phyloP scores from a whole-genome alignment of 1,139 yeast species.

The Taiozyma sp. region DNA sequence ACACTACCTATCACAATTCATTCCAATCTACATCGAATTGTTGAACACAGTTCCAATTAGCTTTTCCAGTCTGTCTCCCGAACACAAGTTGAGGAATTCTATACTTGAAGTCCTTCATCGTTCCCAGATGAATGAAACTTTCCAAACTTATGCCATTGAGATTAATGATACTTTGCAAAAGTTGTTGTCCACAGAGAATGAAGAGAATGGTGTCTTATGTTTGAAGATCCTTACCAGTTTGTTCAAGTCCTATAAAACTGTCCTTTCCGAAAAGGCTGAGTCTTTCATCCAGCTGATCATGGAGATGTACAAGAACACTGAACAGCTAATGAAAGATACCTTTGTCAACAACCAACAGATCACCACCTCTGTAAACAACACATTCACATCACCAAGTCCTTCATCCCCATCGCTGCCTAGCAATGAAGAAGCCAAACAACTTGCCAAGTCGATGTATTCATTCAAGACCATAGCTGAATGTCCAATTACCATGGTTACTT shows the following conservation, averaged over 20 bases:
- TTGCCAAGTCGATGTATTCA: constrained; percentile 56
- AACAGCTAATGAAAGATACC: constrained; percentile 62
- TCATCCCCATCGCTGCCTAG: constrained; percentile 36
- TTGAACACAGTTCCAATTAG: constrained; percentile 71
- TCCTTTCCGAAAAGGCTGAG: constrained; percentile 65
- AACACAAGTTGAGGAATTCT: constrained; percentile 70
- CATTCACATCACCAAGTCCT: constrained; percentile 35
- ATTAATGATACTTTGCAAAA: constrained; percentile 58
- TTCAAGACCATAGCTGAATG: constrained; percentile 94
- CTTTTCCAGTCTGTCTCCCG: constrained; percentile 54
- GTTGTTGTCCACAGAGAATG: constrained; percentile 73
- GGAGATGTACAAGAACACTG: constrained; percentile 75
- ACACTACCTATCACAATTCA: constrained; percentile 51
- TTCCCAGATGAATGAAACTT: constrained; percentile 75
- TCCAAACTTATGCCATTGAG: constrained; percentile 63
- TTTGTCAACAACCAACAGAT: constrained; percentile 33
- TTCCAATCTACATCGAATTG: constrained; percentile 57
- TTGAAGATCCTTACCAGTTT: constrained; percentile 86
- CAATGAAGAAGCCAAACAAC: constrained; percentile 23
- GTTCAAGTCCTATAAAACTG: constrained; percentile 77
- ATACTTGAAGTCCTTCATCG: constrained; percentile 78
- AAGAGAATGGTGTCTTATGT: constrained; percentile 90
- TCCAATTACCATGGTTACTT: constrained; percentile 92
- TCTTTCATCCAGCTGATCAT: constrained; percentile 75
- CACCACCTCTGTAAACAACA: constrained; percentile 21